Conservation (phyloP, 371 early-diverging fungal species). For the Choanephora cucurbitarum region DNA sequence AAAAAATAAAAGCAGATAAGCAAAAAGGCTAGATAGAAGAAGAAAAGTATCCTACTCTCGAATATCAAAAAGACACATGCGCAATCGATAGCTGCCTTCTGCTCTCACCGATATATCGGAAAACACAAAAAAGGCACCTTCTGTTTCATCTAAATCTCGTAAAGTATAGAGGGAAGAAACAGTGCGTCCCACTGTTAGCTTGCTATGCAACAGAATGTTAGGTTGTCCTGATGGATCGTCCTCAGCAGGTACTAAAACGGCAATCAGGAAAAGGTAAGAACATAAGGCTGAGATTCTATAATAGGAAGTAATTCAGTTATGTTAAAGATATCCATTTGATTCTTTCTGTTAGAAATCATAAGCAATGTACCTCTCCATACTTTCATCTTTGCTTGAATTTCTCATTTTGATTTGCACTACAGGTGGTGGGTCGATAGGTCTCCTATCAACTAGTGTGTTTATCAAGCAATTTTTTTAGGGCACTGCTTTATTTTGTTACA, state of each 20-base stretch:
- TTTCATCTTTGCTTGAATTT: slow-evolving; percentile 9
- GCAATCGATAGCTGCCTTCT: slow-evolving; percentile 87
- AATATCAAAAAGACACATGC: slow-evolving; percentile 87
- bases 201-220: slow-evolving; percentile 28
- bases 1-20: not conserved
- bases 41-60: slow-evolving; percentile 52
- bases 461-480: not conserved
- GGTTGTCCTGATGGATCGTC: slow-evolving; percentile 5
- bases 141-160: slow-evolving; percentile 58
- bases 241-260: slow-evolving; percentile 35
- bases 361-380: slow-evolving; percentile 1
- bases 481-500: too few relatives aligned
- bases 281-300: slow-evolving; percentile 19
- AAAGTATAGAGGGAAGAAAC: slow-evolving; percentile 65
- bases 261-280: slow-evolving; percentile 36
- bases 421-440: slow-evolving; percentile 53
- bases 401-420: slow-evolving; percentile 38
- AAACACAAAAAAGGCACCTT: slow-evolving; percentile 95
- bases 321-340: not conserved
- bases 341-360: not conserved
- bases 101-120: slow-evolving; percentile 89
- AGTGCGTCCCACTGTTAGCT: slow-evolving; percentile 53
- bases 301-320: slow-evolving; percentile 1
- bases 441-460: slow-evolving; percentile 36
- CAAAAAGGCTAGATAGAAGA: not conserved